Base-by-base conservation (phyloP, 805 yeast species). In the Pichia ethanolica region DNA sequence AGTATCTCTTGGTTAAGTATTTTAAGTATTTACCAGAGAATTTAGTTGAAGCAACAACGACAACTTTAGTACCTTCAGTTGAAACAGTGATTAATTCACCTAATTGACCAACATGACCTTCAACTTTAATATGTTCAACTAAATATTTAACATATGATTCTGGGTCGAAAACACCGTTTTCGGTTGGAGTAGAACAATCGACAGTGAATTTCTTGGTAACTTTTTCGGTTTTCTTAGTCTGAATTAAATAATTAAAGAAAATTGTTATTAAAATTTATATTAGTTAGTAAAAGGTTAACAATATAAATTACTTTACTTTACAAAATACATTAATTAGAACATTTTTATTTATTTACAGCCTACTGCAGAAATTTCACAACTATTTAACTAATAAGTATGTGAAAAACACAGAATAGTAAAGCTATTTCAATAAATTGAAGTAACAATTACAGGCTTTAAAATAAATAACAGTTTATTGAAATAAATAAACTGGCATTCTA, bases 21-120 rank as follows among this genome's bases (percentile, higher is more conserved):
- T 95, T 93, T 75, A 91, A 85, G 95, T 93, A 93, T 81, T 95
- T 91, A 79, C 99, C 99, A 64, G 97, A 90, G 93, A 93, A 91
- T 79, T 89, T 85, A 76, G 95, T 76, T 76, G 85, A 82, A 62
- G 97, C 79, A 62, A 79, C 82, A 71, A 89, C 87, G 70, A 93
- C 89, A 71, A 87, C 83, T 71, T 87, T 82, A 81, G 82, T 77
- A 71, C 90, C 95, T 71, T 89, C 93, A 68, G 79, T 76, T 68
- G 89, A 76, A 62, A 91, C 89, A 59, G 90, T 78, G 81, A 93
- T 82, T 71, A 84, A 86, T 72, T 87, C 90, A 78, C 96, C 97
- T 71, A 93, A 85, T 91, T 89, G 87, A 76, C 98, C 97, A 68
- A 87, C 79, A 70, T 85, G 82, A 75, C 91, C 90, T 61, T 93